Conservation (phyloP, 73 alveolate species). For the Durusdinium trenchii region DNA sequence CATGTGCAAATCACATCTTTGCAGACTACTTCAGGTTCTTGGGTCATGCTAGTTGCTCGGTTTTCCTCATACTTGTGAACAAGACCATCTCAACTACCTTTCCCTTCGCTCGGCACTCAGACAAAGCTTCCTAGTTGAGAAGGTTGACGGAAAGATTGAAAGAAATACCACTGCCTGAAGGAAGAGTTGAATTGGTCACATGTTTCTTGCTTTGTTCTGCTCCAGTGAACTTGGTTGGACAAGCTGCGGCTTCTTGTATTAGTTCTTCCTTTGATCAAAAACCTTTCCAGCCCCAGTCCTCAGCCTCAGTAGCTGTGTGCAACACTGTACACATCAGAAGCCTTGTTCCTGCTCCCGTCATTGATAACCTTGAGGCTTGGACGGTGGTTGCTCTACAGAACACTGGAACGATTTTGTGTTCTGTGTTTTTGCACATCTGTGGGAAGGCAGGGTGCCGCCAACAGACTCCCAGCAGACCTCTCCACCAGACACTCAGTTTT, state of each 20-base stretch:
- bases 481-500: not conserved
- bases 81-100: conserved; percentile 70
- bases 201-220: no score
- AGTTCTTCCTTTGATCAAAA: no score
- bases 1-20: not conserved
- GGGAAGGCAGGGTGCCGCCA: conserved; percentile 24
- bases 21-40: conserved; percentile 15
- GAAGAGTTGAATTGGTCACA: no score
- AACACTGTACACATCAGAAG: not conserved
- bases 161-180: no score
- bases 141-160: not conserved
- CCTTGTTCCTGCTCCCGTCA: not conserved
- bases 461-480: no score
- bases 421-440: conserved; percentile 35
- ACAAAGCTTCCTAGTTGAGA: not conserved
- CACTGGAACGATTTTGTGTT: conserved; percentile 68
- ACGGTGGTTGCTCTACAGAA: conserved; percentile 72
- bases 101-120: conserved; percentile 33
- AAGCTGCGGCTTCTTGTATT: no score
- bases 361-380: conserved; percentile 80
- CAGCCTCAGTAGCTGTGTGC: not conserved
- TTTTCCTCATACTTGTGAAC: conserved; percentile 66
- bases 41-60: conserved; percentile 90
- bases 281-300: not conserved
- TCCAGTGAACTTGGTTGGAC: no score